These are phyloP conservation scores for Brettanomyces nanus DNA, from an alignment of 805 yeast genomes.

Conservation along the genomic window DNA sequence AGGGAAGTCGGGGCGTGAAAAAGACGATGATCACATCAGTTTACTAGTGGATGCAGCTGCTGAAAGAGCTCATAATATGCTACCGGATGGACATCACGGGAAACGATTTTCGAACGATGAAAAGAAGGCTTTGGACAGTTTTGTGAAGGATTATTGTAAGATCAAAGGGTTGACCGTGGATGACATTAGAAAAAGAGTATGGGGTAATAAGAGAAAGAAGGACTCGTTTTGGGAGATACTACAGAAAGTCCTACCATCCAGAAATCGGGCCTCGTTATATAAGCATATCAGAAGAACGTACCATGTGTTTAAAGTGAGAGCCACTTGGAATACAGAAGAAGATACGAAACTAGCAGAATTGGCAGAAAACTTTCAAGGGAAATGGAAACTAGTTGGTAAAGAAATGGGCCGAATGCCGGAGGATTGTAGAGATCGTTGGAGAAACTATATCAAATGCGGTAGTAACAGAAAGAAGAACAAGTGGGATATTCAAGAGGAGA, in stretches of 20 bases:
- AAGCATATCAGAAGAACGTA: conserved; percentile 88
- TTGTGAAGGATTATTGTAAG: conserved; percentile 59
- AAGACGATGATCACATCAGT: conserved; percentile 14
- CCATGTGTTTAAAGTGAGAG: conserved; percentile 80
- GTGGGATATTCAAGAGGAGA: conserved; percentile 83
- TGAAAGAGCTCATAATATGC: conserved; percentile 31
- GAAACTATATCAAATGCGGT: conserved; percentile 85
- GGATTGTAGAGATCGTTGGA: conserved; percentile 94
- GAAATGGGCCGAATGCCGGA: conserved; percentile 91
- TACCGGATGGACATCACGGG: conserved; percentile 17
- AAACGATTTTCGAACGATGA: conserved; percentile 55
- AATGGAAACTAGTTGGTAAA: conserved; percentile 83
- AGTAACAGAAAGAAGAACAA: conserved; percentile 62
- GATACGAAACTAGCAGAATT: conserved; percentile 59
- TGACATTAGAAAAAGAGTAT: conserved; percentile 73
- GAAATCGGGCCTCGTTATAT: conserved; percentile 85
- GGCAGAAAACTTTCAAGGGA: conserved; percentile 63
- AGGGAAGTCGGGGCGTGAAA: too few species aligned
- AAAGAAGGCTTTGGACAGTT: conserved; percentile 59
- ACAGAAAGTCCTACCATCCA: conserved; percentile 69
- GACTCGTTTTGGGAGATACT: conserved; percentile 87
- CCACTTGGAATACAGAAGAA: conserved; percentile 83
- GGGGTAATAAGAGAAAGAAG: conserved; percentile 79
- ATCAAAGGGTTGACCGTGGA: conserved; percentile 54
- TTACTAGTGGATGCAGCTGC: conserved; percentile 36